These are phyloP conservation scores for Coffea canephora DNA, from an alignment of 257 asterid species.

Conservation along the genomic window DNA sequence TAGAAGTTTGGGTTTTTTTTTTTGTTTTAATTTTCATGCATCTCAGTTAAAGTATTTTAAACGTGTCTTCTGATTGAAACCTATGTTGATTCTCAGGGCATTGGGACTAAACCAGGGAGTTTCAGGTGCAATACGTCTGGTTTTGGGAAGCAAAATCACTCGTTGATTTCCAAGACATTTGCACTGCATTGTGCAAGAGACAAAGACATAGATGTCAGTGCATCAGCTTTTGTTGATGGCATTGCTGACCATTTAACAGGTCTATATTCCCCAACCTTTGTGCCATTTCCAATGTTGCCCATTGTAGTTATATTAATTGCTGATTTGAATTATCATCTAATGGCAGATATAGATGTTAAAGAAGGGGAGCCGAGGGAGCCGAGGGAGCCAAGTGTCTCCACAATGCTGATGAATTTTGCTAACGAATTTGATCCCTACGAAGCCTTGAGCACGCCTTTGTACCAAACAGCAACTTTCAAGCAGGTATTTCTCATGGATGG, in stretches of 20 bases:
- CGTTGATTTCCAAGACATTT: constrained; percentile 29
- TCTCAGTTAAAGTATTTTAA: background rate
- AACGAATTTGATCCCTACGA: constrained; percentile 87
- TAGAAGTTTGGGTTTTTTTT: too few relatives aligned
- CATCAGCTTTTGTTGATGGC: constrained; percentile 44
- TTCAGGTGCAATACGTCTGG: constrained; percentile 30
- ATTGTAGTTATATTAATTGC: background rate
- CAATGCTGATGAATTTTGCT: constrained; percentile 78
- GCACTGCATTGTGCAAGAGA: constrained; percentile 46
- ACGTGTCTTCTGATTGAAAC: background rate
- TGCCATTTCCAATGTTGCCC: too few relatives aligned
- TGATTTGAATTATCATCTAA: constrained; percentile 9
- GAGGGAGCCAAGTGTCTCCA: constrained; percentile 61
- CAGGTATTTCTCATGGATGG: constrained; percentile 49
- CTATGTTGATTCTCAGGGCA: constrained; percentile 40
- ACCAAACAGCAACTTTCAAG: constrained; percentile 98
- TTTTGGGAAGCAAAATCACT: constrained; percentile 26
- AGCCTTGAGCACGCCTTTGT: constrained; percentile 88
- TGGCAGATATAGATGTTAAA: constrained; percentile 36
- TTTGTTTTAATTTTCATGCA: too few relatives aligned
- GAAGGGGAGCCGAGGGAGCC: constrained; percentile 38
- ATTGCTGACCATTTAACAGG: constrained; percentile 49
- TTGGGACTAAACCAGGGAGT: constrained; percentile 28
- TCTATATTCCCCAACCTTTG: constrained; percentile 13
- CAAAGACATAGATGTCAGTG: constrained; percentile 58